phyloP scores from a whole-genome alignment of 169 alveolate genomes.

The Plasmodium cynomolgi region DNA sequence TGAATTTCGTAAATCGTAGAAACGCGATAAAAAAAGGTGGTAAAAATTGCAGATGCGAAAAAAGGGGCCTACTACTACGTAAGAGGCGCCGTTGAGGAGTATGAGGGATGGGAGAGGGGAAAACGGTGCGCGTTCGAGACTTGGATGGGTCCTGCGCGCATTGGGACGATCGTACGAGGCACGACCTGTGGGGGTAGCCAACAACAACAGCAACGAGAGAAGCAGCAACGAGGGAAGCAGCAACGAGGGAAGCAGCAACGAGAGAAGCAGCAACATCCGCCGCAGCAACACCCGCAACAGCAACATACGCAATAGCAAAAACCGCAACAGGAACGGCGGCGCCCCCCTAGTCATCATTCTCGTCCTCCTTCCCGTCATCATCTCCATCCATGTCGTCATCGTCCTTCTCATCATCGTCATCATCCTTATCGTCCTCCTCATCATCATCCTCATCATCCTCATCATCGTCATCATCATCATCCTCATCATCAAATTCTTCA shows the following conservation, averaged over 20 bases:
- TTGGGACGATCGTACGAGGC: neutral
- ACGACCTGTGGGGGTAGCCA: neutral
- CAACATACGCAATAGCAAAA: no score
- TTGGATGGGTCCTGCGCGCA: neutral
- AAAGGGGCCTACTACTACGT: neutral
- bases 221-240: no score
- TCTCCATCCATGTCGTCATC: conserved; percentile 14
- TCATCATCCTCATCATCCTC: conserved; percentile 75
- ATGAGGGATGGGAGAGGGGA: neutral
- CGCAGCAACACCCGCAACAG: no score
- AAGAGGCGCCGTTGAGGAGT: neutral
- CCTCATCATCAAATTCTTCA: conserved; percentile 79
- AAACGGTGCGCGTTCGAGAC: neutral
- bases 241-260: no score
- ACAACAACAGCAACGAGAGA: no score
- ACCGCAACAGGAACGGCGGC: no score
- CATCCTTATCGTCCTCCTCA: conserved; percentile 25
- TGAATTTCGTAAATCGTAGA: conserved; percentile 20
- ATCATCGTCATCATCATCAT: conserved; percentile 72
- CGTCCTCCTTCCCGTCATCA: conserved; percentile 11
- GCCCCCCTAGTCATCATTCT: neutral
- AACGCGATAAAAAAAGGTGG: neutral
- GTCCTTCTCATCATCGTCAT: conserved; percentile 34
- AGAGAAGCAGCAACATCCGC: no score
- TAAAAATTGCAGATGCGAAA: neutral